phyloP scores from a whole-genome alignment of 495 filamentous ascomycete species.

The Penicillium parvum region DNA sequence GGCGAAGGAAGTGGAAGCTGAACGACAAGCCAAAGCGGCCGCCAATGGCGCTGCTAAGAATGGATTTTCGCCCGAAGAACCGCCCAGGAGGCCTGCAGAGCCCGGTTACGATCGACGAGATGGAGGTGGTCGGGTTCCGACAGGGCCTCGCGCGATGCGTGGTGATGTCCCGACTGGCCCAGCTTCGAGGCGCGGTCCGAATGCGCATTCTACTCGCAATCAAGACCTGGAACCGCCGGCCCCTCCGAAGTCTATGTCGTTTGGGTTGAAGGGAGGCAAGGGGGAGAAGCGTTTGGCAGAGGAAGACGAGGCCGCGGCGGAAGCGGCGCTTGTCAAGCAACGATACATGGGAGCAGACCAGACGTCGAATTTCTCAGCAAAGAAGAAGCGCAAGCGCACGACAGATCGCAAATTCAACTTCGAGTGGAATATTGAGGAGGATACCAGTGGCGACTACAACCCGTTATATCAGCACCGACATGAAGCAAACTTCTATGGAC shows the following conservation, averaged over 20 bases:
- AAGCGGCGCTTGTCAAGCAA: conserved; percentile 72
- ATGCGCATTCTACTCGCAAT: conserved; percentile 35
- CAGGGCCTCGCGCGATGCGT: conserved; percentile 75
- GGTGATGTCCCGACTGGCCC: conserved; percentile 51
- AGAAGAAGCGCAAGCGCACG: conserved; percentile 92
- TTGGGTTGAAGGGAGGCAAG: conserved; percentile 33
- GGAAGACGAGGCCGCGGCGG: conserved; percentile 59
- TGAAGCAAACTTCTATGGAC: conserved; percentile 73
- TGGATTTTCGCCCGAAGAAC: conserved; percentile 6
- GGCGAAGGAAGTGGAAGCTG: conserved; percentile 76
- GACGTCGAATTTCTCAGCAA: conserved; percentile 85
- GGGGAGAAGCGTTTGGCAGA: conserved; percentile 53
- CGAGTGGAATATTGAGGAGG: conserved; percentile 95
- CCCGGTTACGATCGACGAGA: conserved; percentile 9
- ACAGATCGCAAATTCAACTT: conserved; percentile 99
- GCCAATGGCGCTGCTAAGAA: conserved; percentile 31
- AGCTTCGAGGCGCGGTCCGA: conserved; percentile 46
- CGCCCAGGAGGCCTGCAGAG: neutral
- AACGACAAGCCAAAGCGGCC: conserved; percentile 38
- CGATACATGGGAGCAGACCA: conserved; percentile 91
- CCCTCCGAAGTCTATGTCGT: conserved; percentile 36
- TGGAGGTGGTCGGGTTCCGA: conserved; percentile 50
- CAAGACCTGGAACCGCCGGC: conserved; percentile 54
- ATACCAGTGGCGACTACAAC: conserved; percentile 87
- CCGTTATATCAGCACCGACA: conserved; percentile 75